Base-by-base conservation (phyloP, 495 filamentous ascomycete species). In the Opeltia flavorubescens region DNA sequence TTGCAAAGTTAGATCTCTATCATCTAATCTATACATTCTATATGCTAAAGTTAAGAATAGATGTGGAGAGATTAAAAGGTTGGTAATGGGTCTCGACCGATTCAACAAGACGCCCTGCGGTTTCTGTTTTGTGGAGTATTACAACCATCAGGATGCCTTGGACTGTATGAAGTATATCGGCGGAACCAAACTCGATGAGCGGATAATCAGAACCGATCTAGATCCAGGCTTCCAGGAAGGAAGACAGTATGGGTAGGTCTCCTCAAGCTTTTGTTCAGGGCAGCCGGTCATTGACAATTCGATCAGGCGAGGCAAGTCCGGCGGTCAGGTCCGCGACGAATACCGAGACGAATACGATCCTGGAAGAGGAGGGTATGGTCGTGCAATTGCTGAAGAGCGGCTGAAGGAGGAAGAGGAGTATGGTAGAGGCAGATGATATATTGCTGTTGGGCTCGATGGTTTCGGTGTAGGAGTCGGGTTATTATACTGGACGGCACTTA, bases 81-180 rank as follows among this genome's bases (percentile, higher is more conserved):
- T 98, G 21, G 82, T 98, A n/a, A 98, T 98, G 91, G 91, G 91
- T 35, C 75, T 98, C 20, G 93, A 98, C 59, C 81, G 91, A 15
- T 91, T 88, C 69, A 84, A 81, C 66, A 98, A 98, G 66, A 98
- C 91, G 13, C 91, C 91, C 4, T 98, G 91, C 65, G 91, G 91
- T 9, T 98, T 98, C 68, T 98, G 91, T 68, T 98, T 98, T 58
- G 91, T 98, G 55, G 91, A 98, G 64, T 98, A 98, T 65, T 98
- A 96, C 66, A 96, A 79, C 12, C 88, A 96, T 57, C 82, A 89
- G 55, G 91, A 96, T 64, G 91, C 91, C 5, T 68, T 96, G 27
- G 91, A 96, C 57, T 95, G 89, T 61, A 80, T 98, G 81, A 96
- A 96, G 64, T 98, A 96, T 57, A 80, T 96, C 54, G 93, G 93